Percentiles rank a stretch among this genome's conserved stretches.
Evolutionary conservation across 352 stramenopile species (phyloP).

Genomic region (Bremia lactucae): DNA sequence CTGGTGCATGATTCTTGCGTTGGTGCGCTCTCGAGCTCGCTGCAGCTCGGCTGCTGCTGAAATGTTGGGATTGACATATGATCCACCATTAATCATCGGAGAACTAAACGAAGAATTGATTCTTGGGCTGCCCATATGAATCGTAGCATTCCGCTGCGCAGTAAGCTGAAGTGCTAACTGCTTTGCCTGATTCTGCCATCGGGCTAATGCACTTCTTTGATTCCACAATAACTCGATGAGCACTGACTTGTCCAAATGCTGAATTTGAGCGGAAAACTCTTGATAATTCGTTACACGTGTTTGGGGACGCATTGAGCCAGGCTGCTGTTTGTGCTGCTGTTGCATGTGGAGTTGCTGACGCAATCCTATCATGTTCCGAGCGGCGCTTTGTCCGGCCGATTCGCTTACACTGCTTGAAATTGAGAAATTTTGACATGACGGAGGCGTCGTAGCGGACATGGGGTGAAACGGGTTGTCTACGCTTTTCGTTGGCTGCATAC

Average conservation of each 20-base stretch:
- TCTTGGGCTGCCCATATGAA: slow-evolving; percentile 9
- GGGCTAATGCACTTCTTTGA: slow-evolving; percentile 44
- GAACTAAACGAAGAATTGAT: slow-evolving; percentile 29
- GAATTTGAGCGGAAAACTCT: slow-evolving; percentile 57
- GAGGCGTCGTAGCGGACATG: slow-evolving; percentile 3
- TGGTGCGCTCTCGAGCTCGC: slow-evolving; percentile 29
- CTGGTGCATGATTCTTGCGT: slow-evolving; percentile 11
- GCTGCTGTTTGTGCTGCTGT: slow-evolving; percentile 21
- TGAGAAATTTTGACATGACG: slow-evolving; percentile 12
- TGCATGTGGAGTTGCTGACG: slow-evolving; percentile 15
- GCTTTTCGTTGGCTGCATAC: slow-evolving; percentile 11
- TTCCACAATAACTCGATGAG: slow-evolving; percentile 73
- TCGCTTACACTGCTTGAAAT: slow-evolving; percentile 11
- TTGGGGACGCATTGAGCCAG: slow-evolving; percentile 23
- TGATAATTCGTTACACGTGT: slow-evolving; percentile 24
- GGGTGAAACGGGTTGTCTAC: slow-evolving; percentile 13
- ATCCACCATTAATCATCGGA: slow-evolving; percentile 13
- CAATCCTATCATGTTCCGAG: slow-evolving; percentile 13
- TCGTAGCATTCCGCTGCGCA: slow-evolving; percentile 10
- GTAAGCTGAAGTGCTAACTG: slow-evolving; percentile 44
- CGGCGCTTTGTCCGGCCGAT: slow-evolving; percentile 4
- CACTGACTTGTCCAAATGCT: slow-evolving; percentile 51
- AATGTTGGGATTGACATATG: slow-evolving; percentile 20
- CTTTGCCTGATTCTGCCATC: slow-evolving; percentile 44
- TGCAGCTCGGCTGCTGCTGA: slow-evolving; percentile 43